These are phyloP conservation scores for Vigna hirtella DNA, from an alignment of 306 rosid genomes.

Conservation along the genomic window DNA sequence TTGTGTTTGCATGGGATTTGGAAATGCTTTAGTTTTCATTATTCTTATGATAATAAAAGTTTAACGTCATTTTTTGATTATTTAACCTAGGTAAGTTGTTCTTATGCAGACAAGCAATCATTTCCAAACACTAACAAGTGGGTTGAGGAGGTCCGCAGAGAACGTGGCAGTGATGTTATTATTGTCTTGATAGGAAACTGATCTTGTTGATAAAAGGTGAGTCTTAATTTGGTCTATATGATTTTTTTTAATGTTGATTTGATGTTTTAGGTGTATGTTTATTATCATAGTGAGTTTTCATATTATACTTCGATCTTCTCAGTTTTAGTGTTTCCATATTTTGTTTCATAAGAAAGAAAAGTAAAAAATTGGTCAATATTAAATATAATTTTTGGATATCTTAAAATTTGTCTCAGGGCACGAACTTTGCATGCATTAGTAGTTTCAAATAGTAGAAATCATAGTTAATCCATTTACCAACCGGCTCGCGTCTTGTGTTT, in stretches of 20 bases:
- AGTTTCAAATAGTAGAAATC: conserved; percentile 16
- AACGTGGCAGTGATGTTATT: conserved; percentile 93
- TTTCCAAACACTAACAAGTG: conserved; percentile 86
- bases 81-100: conserved; percentile 41
- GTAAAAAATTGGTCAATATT: neutral
- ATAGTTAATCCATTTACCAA: conserved; percentile 13
- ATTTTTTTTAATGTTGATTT: neutral
- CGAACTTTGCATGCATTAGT: conserved; percentile 8
- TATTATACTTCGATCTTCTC: neutral
- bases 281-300: neutral
- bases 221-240: conserved; percentile 24
- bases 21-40: conserved; percentile 31
- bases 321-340: neutral
- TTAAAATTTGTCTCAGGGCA: neutral
- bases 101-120: conserved; percentile 85
- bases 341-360: conserved; percentile 14
- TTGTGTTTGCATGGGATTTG: conserved; percentile 25
- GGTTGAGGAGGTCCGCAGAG: conserved; percentile 96
- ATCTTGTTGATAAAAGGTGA: conserved; percentile 97
- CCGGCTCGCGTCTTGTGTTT: conserved; percentile 38
- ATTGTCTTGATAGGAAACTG: conserved; percentile 96
- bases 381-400: neutral
- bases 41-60: neutral
- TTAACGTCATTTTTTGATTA: conserved; percentile 9
- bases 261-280: conserved; percentile 1